Percentiles rank a stretch among this genome's conserved stretches.
These are phyloP conservation scores for Iodosphaeria phyllophila DNA, from an alignment of 2,329 filamentous ascomycete species.

Conservation along the genomic window DNA sequence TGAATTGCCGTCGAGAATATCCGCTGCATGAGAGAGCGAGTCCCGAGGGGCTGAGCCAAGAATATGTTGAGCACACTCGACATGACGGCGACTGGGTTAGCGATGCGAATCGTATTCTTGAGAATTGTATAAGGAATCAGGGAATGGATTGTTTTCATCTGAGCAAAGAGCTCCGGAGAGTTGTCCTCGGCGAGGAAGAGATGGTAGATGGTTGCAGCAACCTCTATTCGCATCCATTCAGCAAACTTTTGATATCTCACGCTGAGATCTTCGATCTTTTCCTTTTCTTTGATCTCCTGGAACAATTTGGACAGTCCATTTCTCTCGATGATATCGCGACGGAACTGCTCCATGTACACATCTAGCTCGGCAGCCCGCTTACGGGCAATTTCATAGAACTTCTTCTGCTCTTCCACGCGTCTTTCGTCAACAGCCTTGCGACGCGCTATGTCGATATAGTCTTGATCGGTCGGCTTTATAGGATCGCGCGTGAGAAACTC, in stretches of 20 bases:
- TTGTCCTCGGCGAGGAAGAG: conserved; percentile 96
- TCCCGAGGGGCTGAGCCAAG: conserved; percentile 82
- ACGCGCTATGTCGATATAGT: conserved; percentile 60
- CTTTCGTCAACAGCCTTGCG: conserved; percentile 73
- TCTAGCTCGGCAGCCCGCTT: conserved; percentile 83
- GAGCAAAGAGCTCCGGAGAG: conserved; percentile 86
- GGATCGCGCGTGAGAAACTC: conserved; percentile 66
- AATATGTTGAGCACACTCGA: conserved; percentile 88
- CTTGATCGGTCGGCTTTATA: conserved; percentile 60
- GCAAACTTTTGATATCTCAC: conserved; percentile 96
- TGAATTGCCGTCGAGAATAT: conserved; percentile 86
- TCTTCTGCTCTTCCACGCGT: conserved; percentile 77
- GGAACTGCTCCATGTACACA: conserved; percentile 91
- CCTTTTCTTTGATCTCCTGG: conserved; percentile 78
- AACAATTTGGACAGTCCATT: conserved; percentile 88
- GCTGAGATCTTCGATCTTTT: conserved; percentile 71
- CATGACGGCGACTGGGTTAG: conserved; percentile 95
- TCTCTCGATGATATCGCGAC: conserved; percentile 44
- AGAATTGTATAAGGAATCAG: conserved; percentile 82
- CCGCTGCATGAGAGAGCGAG: conserved; percentile 76
- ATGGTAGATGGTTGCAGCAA: conserved; percentile 92
- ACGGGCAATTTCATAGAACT: conserved; percentile 89
- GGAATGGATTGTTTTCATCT: conserved; percentile 85
- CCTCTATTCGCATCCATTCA: conserved; percentile 93
- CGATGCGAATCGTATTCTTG: conserved; percentile 93